phyloP scores from a whole-genome alignment of 2,329 filamentous ascomycete species.

The Aspergillus spinulosporus region DNA sequence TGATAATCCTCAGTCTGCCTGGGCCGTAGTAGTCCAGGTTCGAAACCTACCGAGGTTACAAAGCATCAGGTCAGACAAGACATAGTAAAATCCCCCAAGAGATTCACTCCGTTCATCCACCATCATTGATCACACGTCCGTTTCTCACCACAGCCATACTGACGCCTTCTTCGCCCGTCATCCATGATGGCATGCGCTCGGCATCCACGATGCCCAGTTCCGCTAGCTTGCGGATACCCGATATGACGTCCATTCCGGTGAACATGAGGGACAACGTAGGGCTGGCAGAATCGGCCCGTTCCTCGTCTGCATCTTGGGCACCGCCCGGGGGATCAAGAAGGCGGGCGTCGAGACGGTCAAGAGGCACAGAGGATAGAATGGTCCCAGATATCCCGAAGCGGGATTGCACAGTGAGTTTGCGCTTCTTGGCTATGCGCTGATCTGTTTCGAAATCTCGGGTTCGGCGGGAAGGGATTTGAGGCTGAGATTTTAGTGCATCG shows the following conservation, averaged over 20 bases:
- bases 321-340: slow-evolving; percentile 45
- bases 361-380: slow-evolving; percentile 29
- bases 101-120: slow-evolving; percentile 15
- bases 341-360: slow-evolving; percentile 53
- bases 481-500: background rate
- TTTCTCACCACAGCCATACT: slow-evolving; percentile 69
- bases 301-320: slow-evolving; percentile 17
- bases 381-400: slow-evolving; percentile 67
- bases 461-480: background rate
- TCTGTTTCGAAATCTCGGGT: slow-evolving; percentile 7
- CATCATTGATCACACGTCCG: slow-evolving; percentile 46
- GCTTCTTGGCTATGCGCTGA: slow-evolving; percentile 53
- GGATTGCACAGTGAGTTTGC: slow-evolving; percentile 62
- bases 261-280: slow-evolving; percentile 59
- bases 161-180: slow-evolving; percentile 83
- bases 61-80: too few relatives aligned
- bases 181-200: slow-evolving; percentile 80
- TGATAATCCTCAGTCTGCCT: too few relatives aligned
- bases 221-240: slow-evolving; percentile 73
- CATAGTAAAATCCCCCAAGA: too few relatives aligned
- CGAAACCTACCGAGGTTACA: too few relatives aligned
- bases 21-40: too few relatives aligned
- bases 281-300: slow-evolving; percentile 11
- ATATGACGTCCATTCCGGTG: slow-evolving; percentile 75
- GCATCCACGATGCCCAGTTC: slow-evolving; percentile 73